phyloP scores from a whole-genome alignment of 768 basidiomycete species.

The Pleurotus giganteus region DNA sequence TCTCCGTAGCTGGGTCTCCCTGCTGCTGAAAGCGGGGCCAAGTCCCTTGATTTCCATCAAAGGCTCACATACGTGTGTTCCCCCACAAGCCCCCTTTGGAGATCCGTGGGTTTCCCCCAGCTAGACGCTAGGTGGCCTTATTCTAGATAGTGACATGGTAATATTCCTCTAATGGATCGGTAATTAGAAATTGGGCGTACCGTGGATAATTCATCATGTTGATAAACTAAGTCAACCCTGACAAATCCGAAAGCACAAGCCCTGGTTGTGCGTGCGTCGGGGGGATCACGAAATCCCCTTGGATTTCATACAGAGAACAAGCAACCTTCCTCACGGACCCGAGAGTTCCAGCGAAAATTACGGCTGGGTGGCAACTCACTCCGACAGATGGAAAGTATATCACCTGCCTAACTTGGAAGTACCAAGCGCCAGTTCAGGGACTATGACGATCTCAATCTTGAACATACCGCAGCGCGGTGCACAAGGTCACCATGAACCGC shows the following conservation, averaged over 20 bases:
- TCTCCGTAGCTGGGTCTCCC: background rate
- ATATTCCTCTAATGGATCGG: background rate
- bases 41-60: constrained; percentile 11
- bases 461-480: background rate
- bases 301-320: background rate
- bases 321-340: background rate
- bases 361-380: background rate
- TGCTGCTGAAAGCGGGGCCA: background rate
- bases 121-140: background rate
- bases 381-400: background rate
- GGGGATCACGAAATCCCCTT: background rate
- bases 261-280: background rate
- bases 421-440: constrained; percentile 7
- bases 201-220: constrained; percentile 7
- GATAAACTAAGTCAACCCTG: constrained; percentile 3
- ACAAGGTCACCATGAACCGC: constrained; percentile 61
- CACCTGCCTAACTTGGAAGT: constrained; percentile 10
- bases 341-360: constrained; percentile 2
- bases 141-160: background rate
- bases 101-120: background rate
- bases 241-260: background rate
- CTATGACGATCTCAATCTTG: background rate
- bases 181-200: constrained; percentile 7
- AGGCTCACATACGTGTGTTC: constrained; percentile 1
- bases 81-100: background rate